A percentile compares a stretch with the other conserved stretches of the same genome.
Conservation (phyloP, 768 basidiomycete species). For the Strobilomyces echinocephalus region DNA sequence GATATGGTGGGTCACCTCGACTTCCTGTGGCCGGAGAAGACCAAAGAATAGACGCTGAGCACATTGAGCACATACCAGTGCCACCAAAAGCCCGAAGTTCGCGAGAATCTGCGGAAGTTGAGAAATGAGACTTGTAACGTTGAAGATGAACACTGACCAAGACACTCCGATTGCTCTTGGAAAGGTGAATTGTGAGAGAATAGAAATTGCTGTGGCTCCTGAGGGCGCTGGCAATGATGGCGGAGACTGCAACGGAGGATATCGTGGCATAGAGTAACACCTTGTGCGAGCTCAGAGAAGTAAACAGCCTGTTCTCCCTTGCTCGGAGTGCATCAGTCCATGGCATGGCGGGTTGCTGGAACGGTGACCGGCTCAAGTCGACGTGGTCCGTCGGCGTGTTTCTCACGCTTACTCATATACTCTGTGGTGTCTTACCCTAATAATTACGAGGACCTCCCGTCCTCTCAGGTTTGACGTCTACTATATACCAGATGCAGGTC, state of each 20-base stretch:
- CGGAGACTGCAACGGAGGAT: slow-evolving; percentile 65
- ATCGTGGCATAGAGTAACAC: slow-evolving; percentile 63
- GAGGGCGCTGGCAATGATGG: slow-evolving; percentile 75
- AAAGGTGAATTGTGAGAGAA: slow-evolving; percentile 87
- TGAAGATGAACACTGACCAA: slow-evolving; percentile 50
- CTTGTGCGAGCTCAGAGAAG: slow-evolving; percentile 55
- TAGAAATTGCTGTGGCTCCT: slow-evolving; percentile 89
- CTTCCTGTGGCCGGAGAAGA: slow-evolving; percentile 75
- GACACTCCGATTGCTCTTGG: slow-evolving; percentile 88
- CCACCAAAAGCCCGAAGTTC: slow-evolving; percentile 81
- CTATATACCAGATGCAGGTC: no score
- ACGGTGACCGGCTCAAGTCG: neutral
- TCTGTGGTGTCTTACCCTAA: no score
- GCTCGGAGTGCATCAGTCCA: slow-evolving; percentile 47
- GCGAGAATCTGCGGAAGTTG: slow-evolving; percentile 63
- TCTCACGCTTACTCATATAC: slow-evolving; percentile 22
- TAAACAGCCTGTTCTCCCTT: slow-evolving; percentile 44
- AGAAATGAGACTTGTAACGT: neutral
- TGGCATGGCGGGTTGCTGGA: slow-evolving; percentile 37
- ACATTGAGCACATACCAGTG: slow-evolving; percentile 69
- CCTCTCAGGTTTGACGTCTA: no score
- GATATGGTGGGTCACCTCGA: slow-evolving; percentile 61
- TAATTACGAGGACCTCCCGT: no score
- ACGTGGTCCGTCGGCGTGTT: slow-evolving; percentile 12
- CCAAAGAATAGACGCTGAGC: slow-evolving; percentile 92